Base-by-base conservation (phyloP, 2,329 filamentous ascomycete species). In the Grosmannia huntii region DNA sequence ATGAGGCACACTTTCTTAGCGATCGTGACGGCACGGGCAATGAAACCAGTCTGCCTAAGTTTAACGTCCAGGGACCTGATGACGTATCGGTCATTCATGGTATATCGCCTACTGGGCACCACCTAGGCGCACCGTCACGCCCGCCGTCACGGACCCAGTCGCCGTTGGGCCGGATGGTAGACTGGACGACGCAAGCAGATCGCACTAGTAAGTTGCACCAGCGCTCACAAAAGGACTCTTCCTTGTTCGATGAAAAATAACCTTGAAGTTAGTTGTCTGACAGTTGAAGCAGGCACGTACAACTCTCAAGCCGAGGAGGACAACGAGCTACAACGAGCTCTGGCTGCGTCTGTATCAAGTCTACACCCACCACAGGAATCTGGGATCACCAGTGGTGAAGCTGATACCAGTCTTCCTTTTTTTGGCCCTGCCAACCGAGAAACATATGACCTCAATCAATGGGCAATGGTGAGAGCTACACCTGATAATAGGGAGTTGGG, bases 61-160 rank as follows among this genome's bases (percentile, higher is more conserved):
- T 83, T 65, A 76, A 78, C 62, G 76, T 84, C 60, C 79, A 84
- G 60, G 73, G 76, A 9, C 70, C 77, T 50, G 76, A 77, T 63
- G 73, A 76, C 59, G 69, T 68, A 60, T 66, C 66, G 41, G 65
- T 75, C 41, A 72, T 78, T 36, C 72, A 75, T 50, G 74, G 75
- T 23, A 68, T 73, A 12, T 71, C 75, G 7, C 72, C 75, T 2
- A 72, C 72, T 44, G 68, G 69, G 52, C 75, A 75, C 59, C 71
- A 70, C 41, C 69, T 70, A 10, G 72, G 71, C 31, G 76, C 78
- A 5, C 79, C 80, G 0, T 84, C 83, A 21, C 75, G 82, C 58
- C 83, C 83, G n/a, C 83, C 83, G 1, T 85, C 83, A 25, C 73
- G 82, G 68, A 77, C 77, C 62, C 75, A 74, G 64, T 84, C 82